Conservation (phyloP, 306 rosid species). For the Macrotyloma uniflorum region DNA sequence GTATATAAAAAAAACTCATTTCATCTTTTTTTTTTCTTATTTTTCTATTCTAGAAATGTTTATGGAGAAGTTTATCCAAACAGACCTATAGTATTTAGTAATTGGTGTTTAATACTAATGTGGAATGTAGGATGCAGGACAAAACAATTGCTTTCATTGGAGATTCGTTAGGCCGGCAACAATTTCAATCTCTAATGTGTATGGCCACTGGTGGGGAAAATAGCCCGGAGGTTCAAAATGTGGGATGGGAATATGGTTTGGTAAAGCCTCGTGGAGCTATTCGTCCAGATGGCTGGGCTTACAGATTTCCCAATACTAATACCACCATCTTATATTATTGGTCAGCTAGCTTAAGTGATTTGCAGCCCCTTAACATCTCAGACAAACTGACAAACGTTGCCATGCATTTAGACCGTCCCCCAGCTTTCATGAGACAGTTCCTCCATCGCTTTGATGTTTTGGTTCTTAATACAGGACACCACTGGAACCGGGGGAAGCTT, state of each 20-base stretch:
- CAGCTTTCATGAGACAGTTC: conserved; percentile 74
- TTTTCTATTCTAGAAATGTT: no score
- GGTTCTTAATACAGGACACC: conserved; percentile 96
- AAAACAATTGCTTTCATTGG: conserved; percentile 87
- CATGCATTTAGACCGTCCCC: conserved; percentile 93
- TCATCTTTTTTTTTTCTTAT: no score
- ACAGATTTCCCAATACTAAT: conserved; percentile 75
- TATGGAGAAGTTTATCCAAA: no score
- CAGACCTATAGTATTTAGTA: not conserved
- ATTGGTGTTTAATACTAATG: conserved; percentile 42
- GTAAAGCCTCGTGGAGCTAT: conserved; percentile 78
- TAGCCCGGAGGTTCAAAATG: conserved; percentile 67
- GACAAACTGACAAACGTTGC: conserved; percentile 62
- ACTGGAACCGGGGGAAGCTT: conserved; percentile 91
- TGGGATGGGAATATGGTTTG: conserved; percentile 76
- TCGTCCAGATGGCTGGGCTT: conserved; percentile 98
- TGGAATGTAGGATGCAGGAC: conserved; percentile 80
- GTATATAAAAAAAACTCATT: no score
- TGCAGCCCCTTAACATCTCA: conserved; percentile 59
- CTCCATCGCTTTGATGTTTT: conserved; percentile 70
- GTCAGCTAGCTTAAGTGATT: conserved; percentile 90
- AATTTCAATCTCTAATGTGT: conserved; percentile 94
- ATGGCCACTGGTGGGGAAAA: conserved; percentile 81
- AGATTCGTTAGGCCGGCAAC: conserved; percentile 92
- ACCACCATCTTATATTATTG: conserved; percentile 89